Evolutionary conservation across 2,329 filamentous ascomycete species (phyloP), one percentile per base, ranked within the genome.

Genomic region (Domatiomyces catenatus): DNA sequence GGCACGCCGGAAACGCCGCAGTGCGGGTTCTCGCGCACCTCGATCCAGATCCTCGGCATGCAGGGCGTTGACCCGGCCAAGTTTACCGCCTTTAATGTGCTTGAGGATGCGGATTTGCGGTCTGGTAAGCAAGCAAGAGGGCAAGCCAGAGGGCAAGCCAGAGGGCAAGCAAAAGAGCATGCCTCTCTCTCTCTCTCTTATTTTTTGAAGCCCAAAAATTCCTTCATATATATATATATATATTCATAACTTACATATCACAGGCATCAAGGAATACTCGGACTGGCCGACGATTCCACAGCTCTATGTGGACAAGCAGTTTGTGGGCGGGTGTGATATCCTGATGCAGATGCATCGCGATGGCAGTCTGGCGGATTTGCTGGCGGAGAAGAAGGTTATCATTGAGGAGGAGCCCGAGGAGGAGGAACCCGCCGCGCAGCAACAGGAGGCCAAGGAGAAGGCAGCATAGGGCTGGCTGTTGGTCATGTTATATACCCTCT

Each of bases 261-360:
- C 58, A 89, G 90, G 92, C 48, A 94, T 98, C 72, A 98, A 98
- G 72, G 90, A 98, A 70, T 98, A 92, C 74, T 94, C 89, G 1
- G 92, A 96, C 66, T 98, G 92, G 92, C 92, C 92, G 12, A 98
- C 92, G 18, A 96, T 98, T 65, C 92, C 92, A 5, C 92, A 98
- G 69, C 76, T 98, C 17, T 98, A 96, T 69, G 75, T 98, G 48
- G 80, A 93, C 56, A 90, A 90, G 71, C 90, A 98, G 66, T 98
- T 98, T 65, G 75, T 98, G 46, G 92, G 92, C 50, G 92, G 92
- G n/a, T 95, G 89, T 66, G 92, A 98, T 68, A 98, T 98, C 57
- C 69, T 98, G 60, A 83, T 96, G 66, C 84, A 83, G 2, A 96
- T 98, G 92, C 90, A 96, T 71, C 86, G 95, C 70, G 93, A 86